These are phyloP conservation scores for Hypoxylon perforatum DNA, from an alignment of 495 filamentous ascomycete species.

Conservation along the genomic window DNA sequence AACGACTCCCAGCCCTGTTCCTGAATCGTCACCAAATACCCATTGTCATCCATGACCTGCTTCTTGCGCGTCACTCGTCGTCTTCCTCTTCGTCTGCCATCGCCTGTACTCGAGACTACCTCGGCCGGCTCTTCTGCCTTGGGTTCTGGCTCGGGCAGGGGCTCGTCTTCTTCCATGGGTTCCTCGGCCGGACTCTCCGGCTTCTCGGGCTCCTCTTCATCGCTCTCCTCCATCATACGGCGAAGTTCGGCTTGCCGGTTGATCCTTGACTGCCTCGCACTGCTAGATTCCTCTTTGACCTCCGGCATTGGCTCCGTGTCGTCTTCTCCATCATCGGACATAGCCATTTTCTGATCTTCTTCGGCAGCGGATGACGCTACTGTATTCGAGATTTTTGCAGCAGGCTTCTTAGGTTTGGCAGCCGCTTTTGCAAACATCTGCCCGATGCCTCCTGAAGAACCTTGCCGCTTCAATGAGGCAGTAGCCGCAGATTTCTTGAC, in stretches of 20 bases:
- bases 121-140: conserved; percentile 62
- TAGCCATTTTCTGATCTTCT: conserved; percentile 69
- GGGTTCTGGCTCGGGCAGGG: conserved; percentile 51
- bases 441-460: conserved; percentile 71
- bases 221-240: conserved; percentile 90
- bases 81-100: conserved; percentile 80
- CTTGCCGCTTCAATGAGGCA: conserved; percentile 67
- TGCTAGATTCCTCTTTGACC: conserved; percentile 48
- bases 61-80: conserved; percentile 90
- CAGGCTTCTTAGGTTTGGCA: conserved; percentile 66
- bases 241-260: conserved; percentile 78
- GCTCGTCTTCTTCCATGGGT: conserved; percentile 45
- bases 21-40: conserved; percentile 92
- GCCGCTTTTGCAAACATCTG: conserved; percentile 87
- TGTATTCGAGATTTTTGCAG: conserved; percentile 55
- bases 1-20: conserved; percentile 95
- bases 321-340: conserved; percentile 78
- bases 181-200: conserved; percentile 40
- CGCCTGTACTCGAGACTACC: conserved; percentile 63
- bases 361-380: conserved; percentile 43
- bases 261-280: conserved; percentile 67
- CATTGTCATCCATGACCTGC: conserved; percentile 90
- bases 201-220: conserved; percentile 55
- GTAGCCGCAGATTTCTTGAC: conserved; percentile 54
- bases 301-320: conserved; percentile 65